phyloP scores from a whole-genome alignment of 1,284 basidiomycete species.

The Bjerkandera adusta region DNA sequence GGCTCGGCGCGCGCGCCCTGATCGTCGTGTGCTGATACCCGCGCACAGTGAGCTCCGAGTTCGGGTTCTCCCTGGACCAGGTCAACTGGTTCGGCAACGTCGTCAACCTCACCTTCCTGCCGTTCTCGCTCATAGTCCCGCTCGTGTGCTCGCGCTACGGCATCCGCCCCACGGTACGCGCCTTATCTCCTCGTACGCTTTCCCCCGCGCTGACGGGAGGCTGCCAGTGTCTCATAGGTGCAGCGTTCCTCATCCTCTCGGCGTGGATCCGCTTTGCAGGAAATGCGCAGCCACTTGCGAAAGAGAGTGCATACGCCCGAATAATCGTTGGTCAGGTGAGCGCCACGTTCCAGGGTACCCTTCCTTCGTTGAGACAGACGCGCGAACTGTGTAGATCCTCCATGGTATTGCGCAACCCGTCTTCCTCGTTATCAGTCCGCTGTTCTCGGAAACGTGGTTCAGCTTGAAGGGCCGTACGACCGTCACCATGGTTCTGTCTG shows the following conservation, averaged over 20 bases:
- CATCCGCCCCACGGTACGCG: constrained; percentile 54
- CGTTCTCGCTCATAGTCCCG: constrained; percentile 56
- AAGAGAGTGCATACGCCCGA: constrained; percentile 51
- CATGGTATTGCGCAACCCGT: constrained; percentile 57
- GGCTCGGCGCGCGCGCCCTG: not conserved
- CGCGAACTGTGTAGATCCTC: constrained; percentile 40
- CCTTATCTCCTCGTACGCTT: not conserved
- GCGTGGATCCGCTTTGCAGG: constrained; percentile 77
- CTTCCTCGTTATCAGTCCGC: constrained; percentile 66
- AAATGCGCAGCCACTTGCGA: constrained; percentile 50
- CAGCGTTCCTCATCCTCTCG: constrained; percentile 50
- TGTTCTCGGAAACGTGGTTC: constrained; percentile 81
- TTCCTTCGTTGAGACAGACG: not conserved
- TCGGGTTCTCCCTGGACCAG: constrained; percentile 59
- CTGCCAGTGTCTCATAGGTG: constrained; percentile 53
- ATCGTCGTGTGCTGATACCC: not conserved
- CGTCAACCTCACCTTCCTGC: constrained; percentile 58
- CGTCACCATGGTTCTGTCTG: constrained; percentile 76
- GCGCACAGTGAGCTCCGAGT: constrained; percentile 31
- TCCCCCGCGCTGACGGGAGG: not conserved
- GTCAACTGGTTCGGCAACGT: constrained; percentile 80
- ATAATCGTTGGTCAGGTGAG: constrained; percentile 68
- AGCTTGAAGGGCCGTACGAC: constrained; percentile 70
- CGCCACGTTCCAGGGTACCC: constrained; percentile 1
- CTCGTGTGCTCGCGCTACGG: constrained; percentile 56